A percentile compares a stretch with the other conserved stretches of the same genome.
Evolutionary conservation across 176 grass and related monocot species (phyloP).

Genomic region (Thinopyrum elongatum): DNA sequence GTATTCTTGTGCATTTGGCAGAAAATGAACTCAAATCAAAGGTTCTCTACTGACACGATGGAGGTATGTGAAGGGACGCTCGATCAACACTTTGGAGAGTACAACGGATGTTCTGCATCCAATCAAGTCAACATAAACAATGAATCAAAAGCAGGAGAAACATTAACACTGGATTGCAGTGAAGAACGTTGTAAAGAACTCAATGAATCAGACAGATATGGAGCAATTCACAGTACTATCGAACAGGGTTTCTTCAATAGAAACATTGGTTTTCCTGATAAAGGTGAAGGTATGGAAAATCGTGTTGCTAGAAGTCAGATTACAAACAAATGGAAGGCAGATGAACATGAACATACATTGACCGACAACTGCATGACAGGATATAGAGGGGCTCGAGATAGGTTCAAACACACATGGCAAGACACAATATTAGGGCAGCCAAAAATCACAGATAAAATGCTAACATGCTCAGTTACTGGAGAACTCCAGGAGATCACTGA

Average conservation of each 20-base stretch:
- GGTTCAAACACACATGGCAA: not conserved
- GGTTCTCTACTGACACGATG: not conserved
- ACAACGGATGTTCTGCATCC: not conserved
- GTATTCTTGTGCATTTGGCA: constrained; percentile 42
- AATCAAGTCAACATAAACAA: not conserved
- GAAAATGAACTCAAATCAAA: constrained; percentile 40
- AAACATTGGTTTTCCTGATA: not conserved
- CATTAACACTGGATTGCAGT: not conserved
- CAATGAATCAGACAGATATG: not conserved
- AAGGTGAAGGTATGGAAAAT: constrained; percentile 9
- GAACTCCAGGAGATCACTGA: constrained; percentile 18
- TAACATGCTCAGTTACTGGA: not conserved
- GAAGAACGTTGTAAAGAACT: not conserved
- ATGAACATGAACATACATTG: not conserved
- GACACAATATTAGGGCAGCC: constrained; percentile 2
- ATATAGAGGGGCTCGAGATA: constrained; percentile 14
- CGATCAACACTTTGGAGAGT: constrained; percentile 3
- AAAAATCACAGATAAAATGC: constrained; percentile 1
- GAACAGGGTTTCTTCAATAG: not conserved
- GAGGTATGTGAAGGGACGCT: not conserved
- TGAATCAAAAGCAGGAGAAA: constrained; percentile 26
- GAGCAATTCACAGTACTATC: not conserved
- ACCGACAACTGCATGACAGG: constrained; percentile 27
- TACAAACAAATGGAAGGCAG: constrained; percentile 5
- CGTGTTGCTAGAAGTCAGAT: not conserved